Base-by-base conservation (phyloP, 139 green algal species). In the Tetraselmis chui region DNA sequence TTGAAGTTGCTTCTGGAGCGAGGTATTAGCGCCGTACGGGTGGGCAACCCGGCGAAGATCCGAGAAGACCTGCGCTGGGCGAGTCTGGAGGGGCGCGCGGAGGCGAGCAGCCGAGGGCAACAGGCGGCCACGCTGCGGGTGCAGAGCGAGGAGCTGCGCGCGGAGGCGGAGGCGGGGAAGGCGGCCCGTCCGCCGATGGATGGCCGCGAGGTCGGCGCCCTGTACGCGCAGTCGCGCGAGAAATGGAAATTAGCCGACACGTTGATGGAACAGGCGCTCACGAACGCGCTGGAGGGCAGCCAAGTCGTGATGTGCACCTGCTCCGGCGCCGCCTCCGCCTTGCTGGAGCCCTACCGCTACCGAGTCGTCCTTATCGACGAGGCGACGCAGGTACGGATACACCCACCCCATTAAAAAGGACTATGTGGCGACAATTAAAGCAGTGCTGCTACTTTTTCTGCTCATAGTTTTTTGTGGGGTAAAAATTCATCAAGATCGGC, bases 341-440 rank as follows among this genome's bases (percentile, higher is more conserved):
- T 27, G 30, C 29, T 77, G 1, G 22, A 31, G 5, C 28, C 11
- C 0, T 11, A 76, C 80, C 32, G 27, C 11, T 99, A 95, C 91
- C 84, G 84, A 27, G 78, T 95, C 26, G 94, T 98, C 5, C 90
- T 98, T 30, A 86, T 99, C 18, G 96, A 99, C 81, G 96, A 99
- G 82, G 96, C 96, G 32, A 94, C 89, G 22, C 96, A 99, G 87
- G 81, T 81, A 22, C 86, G 84, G 31, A 81, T 88, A 67, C 5
- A 32, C 83, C 87, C 2, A 30, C 75, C 27, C 45, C n/a, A 24
- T 31, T 91, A 1, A 88, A 90, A n/a, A 82, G 86, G 24, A 29
- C 90, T 1, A 59, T 84, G 31, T 83, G 76, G 25, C 81, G 86
- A 5, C 26, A 26, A 27, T 5, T 31, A 27, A 23, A n/a, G 59